phyloP scores from a whole-genome alignment of 2,329 filamentous ascomycete genomes.

The Colletotrichum simmondsii region DNA sequence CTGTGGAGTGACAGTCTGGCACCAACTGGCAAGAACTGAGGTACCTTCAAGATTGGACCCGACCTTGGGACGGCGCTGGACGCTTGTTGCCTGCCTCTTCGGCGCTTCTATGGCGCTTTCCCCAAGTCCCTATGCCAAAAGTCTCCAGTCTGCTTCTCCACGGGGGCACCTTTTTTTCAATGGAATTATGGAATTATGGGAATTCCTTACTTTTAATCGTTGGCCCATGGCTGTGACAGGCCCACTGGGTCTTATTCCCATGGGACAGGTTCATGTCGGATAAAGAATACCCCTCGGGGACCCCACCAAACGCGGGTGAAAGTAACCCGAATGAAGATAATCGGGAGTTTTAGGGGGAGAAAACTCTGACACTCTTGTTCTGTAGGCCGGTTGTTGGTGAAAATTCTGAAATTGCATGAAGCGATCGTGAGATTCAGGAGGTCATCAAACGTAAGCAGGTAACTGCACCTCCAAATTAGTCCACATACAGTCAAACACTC shows the following conservation, averaged over 20 bases:
- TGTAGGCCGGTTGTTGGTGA: neutral
- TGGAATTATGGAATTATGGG: neutral
- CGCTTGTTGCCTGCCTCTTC: conserved; percentile 11
- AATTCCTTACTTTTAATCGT: neutral
- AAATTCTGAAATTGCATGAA: conserved; percentile 3
- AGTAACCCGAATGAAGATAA: neutral
- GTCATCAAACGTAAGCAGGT: neutral
- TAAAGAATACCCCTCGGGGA: conserved; percentile 13
- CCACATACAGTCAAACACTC: neutral
- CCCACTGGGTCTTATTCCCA: neutral
- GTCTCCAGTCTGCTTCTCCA: conserved; percentile 6
- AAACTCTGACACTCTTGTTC: neutral
- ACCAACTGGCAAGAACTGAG: neutral
- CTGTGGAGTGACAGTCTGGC: neutral
- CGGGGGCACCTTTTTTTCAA: conserved; percentile 15
- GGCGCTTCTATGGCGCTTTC: conserved; percentile 34
- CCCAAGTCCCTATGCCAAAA: conserved; percentile 19
- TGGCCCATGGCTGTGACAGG: neutral
- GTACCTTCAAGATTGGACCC: neutral
- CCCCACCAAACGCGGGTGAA: conserved; percentile 24
- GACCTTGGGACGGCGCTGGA: neutral
- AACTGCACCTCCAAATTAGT: no score
- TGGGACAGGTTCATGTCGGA: conserved; percentile 7
- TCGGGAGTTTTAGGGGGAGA: conserved; percentile 2
- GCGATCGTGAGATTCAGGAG: conserved; percentile 1